phyloP scores from a whole-genome alignment of 306 rosid genomes.

The Cicer pinnatifidum region DNA sequence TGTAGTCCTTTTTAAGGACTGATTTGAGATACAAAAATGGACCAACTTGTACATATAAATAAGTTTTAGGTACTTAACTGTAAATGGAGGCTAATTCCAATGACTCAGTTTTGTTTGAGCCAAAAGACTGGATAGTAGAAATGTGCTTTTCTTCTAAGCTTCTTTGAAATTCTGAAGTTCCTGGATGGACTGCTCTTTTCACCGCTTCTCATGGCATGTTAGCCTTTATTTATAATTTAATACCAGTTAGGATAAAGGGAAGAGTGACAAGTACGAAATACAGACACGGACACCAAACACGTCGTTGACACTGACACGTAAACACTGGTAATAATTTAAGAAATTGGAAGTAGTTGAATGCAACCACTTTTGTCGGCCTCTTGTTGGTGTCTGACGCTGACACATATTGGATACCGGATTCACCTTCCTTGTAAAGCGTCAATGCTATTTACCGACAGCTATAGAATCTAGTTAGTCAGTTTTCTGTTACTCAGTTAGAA shows the following conservation, averaged over 20 bases:
- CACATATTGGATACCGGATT: no score
- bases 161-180: conserved; percentile 6
- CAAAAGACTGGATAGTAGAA: neutral
- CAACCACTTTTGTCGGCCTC: no score
- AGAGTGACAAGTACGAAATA: no score
- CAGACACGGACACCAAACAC: no score
- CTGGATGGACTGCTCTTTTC: conserved; percentile 22
- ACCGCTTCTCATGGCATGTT: conserved; percentile 25
- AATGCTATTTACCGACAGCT: no score
- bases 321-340: no score
- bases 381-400: no score
- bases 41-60: neutral
- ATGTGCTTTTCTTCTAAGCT: conserved; percentile 4
- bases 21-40: neutral
- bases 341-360: no score
- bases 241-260: neutral
- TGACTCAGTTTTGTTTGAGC: neutral
- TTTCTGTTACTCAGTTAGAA: neutral
- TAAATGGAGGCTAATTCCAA: neutral
- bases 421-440: no score
- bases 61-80: neutral
- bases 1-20: neutral
- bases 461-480: neutral
- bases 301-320: no score
- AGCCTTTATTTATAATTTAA: neutral